Evolutionary conservation across 331 rosid genomes (phyloP), one percentile per base, ranked within the genome.

Genomic region (Acacia pycnantha): DNA sequence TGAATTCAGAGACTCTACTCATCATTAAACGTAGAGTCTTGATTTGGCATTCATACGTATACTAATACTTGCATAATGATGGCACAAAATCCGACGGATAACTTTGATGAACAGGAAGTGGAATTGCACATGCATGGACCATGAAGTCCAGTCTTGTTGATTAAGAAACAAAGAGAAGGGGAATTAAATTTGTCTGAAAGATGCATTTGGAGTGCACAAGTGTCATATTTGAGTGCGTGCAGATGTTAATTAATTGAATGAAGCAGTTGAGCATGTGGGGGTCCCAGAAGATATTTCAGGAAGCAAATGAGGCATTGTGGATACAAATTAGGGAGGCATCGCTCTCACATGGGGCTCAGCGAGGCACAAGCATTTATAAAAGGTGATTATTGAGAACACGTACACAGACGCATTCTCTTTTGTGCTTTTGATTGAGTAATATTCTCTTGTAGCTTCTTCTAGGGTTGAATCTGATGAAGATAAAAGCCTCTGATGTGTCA

Each of bases 231-330:
- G 70, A 65, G 83, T 1, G 29, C 46, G 81, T 2, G 37, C 53
- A 73, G 77, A 65, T 56, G 56, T 79, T 79, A 29, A 46, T 37
- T 14, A 37, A 46, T 27, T 14, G 66, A 78, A 75, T 70, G 61
- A 3, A 44, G 77, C 64, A 70, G 82, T 77, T 75, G 74, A 73
- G 89, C 90, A 79, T 86, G 86, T 86, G 86, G 86, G 75, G 65
- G 35, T 24, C 53, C 50, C 59, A 72, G 37, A 67, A 67, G 89
- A 86, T 80, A 83, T 83, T 76, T 74, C 18, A 76, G 56, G 62
- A 53, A 65, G 70, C 16, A 43, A 68, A 56, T 56, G 71, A 80
- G 78, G 35, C 66, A 16, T 1, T 80, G 85, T 80, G 87, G 85
- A 84, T 65, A n/a, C 78, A 66, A 86, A 83, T 86, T 24, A 48